These are phyloP conservation scores for Gracilariopsis chorda DNA, from an alignment of 23 red algal genomes.

Conservation along the genomic window DNA sequence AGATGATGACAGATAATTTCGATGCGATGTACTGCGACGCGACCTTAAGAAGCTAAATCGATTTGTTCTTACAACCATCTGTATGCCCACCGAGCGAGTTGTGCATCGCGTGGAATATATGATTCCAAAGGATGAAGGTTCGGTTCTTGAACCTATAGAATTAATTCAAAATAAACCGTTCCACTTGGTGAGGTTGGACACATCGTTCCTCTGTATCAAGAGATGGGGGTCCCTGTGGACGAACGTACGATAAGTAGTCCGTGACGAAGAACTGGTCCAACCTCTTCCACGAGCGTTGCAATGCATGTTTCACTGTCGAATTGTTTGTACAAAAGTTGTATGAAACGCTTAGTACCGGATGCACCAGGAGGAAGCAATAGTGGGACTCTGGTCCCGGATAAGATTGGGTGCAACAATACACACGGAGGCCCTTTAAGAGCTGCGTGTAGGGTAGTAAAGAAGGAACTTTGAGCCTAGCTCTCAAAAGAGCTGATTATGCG, in stretches of 20 bases:
- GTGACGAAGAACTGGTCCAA: slow-evolving; percentile 48
- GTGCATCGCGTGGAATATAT: slow-evolving; percentile 78
- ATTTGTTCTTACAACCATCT: slow-evolving; percentile 70
- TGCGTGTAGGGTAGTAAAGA: too few relatives aligned
- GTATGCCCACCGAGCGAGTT: slow-evolving; percentile 67
- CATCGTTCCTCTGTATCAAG: slow-evolving; percentile 15
- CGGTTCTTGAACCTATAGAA: slow-evolving; percentile 93
- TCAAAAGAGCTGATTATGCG: too few relatives aligned
- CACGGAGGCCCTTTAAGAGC: too few relatives aligned
- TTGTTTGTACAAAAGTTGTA: too few relatives aligned
- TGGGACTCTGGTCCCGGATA: too few relatives aligned
- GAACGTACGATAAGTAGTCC: slow-evolving; percentile 27
- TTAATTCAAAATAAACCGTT: slow-evolving; percentile 81
- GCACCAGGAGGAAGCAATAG: too few relatives aligned
- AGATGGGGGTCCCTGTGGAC: background rate
- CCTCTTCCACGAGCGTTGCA: background rate
- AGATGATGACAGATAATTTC: slow-evolving; percentile 47
- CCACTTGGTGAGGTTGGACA: slow-evolving; percentile 85
- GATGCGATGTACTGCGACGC: slow-evolving; percentile 64
- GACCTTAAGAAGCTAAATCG: slow-evolving; percentile 86
- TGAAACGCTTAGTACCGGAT: too few relatives aligned
- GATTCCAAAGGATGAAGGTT: slow-evolving; percentile 67
- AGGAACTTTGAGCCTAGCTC: too few relatives aligned
- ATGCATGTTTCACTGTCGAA: slow-evolving; percentile 4
- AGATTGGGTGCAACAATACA: too few relatives aligned